Conservation (phyloP, 208 protist genomes). For the Leptomonas seymouri region DNA sequence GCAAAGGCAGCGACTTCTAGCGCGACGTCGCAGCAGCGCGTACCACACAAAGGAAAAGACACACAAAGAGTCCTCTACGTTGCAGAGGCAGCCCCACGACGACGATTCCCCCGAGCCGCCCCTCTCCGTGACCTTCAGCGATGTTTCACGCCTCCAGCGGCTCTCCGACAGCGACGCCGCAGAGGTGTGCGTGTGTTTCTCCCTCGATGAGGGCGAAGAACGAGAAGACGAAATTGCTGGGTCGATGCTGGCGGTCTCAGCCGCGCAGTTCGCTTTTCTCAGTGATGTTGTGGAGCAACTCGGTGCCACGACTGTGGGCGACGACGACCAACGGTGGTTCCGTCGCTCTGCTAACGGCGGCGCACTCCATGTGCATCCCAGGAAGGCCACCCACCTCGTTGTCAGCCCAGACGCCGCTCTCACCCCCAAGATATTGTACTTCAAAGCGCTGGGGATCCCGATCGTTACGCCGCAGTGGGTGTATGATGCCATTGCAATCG, state of each 20-base stretch:
- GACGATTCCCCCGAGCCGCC: neutral
- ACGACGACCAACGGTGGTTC: conserved; percentile 20
- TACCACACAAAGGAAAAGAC: neutral
- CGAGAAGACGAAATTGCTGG: neutral
- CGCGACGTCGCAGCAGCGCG: neutral
- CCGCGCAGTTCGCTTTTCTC: conserved; percentile 23
- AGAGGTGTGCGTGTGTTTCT: conserved; percentile 19
- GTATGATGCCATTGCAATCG: conserved; percentile 60
- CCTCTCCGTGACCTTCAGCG: conserved; percentile 33
- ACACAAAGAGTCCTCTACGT: neutral
- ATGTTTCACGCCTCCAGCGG: conserved; percentile 17
- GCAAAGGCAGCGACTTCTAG: no score
- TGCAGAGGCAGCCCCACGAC: neutral
- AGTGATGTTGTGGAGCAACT: conserved; percentile 69
- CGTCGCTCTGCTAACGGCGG: neutral
- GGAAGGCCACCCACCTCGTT: conserved; percentile 38
- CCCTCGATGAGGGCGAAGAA: conserved; percentile 11
- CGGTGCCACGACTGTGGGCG: conserved; percentile 33
- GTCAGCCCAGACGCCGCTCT: conserved; percentile 35
- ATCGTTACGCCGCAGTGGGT: conserved; percentile 76
- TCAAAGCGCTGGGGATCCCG: conserved; percentile 60
- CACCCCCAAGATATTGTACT: conserved; percentile 52
- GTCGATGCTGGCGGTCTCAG: no score
- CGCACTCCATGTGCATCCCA: neutral
- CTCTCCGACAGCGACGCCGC: conserved; percentile 11